Percentiles rank a stretch among this genome's conserved stretches.
Conservation (phyloP, 1,284 basidiomycete species). For the Pisolithus thermaeus region DNA sequence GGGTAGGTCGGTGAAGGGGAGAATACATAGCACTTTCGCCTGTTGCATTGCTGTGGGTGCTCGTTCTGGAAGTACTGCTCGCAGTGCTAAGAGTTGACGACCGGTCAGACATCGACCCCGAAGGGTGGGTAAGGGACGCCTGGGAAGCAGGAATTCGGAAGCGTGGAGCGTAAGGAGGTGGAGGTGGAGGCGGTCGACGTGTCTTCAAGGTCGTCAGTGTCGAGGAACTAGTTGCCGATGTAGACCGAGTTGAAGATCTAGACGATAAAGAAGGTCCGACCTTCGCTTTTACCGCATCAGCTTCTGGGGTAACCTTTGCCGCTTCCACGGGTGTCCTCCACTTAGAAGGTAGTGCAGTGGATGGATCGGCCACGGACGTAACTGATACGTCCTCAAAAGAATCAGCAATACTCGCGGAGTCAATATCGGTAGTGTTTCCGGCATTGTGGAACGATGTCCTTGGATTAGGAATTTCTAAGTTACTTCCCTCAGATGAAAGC, state of each 20-base stretch:
- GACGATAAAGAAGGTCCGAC: constrained; percentile 23
- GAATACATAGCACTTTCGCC: constrained; percentile 17
- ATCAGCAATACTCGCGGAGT: constrained; percentile 56
- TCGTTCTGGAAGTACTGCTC: constrained; percentile 43
- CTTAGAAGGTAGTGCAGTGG: constrained; percentile 34
- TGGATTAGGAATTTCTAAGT: constrained; percentile 30
- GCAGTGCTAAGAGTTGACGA: constrained; percentile 54
- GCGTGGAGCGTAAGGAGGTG: constrained; percentile 27
- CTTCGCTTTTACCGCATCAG: constrained; percentile 36
- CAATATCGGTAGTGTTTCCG: constrained; percentile 34
- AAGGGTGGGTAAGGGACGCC: constrained; percentile 37
- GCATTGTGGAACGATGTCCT: constrained; percentile 26
- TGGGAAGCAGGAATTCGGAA: constrained; percentile 26
- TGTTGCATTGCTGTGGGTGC: constrained; percentile 28
- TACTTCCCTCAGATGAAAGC: constrained; percentile 59
- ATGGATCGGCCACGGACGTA: constrained; percentile 39
- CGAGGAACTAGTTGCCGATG: constrained; percentile 26
- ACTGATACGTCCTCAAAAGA: constrained; percentile 66
- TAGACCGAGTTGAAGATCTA: constrained; percentile 25
- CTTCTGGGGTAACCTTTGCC: constrained; percentile 18
- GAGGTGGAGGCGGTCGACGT: constrained; percentile 31
- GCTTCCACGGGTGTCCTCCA: constrained; percentile 39
- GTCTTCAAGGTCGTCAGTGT: constrained; percentile 25
- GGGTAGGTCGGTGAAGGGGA: constrained; percentile 46
- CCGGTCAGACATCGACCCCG: constrained; percentile 48